phyloP scores from a whole-genome alignment of 116 monocot genomes.

The Iris pallida region DNA sequence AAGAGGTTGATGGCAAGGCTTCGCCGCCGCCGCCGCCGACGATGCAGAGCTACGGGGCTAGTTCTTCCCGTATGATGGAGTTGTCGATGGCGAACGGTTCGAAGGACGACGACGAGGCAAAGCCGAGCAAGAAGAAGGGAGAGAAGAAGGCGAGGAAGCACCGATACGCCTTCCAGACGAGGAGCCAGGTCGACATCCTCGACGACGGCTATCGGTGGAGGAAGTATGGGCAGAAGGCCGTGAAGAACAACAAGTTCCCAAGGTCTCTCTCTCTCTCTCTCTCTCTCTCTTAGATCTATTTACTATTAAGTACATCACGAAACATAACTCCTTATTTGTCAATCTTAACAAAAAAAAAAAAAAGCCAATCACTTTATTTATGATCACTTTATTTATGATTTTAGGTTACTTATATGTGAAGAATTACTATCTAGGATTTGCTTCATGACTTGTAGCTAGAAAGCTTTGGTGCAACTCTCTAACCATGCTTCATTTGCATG shows the following conservation, averaged over 20 bases:
- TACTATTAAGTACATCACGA: no score
- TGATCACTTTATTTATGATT: no score
- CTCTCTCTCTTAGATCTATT: neutral
- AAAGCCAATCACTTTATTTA: no score
- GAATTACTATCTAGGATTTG: no score
- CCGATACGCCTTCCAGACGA: slow-evolving; percentile 51
- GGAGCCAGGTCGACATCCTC: slow-evolving; percentile 55
- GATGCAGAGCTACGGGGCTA: neutral
- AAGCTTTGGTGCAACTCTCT: no score
- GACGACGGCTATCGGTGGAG: slow-evolving; percentile 77
- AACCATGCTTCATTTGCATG: no score
- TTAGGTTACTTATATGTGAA: no score
- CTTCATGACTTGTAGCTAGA: no score
- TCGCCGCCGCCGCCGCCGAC: neutral
- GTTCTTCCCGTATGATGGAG: neutral
- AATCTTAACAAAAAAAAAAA: no score
- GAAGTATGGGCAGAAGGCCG: slow-evolving; percentile 75
- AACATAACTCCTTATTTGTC: no score
- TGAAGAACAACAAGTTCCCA: slow-evolving; percentile 68
- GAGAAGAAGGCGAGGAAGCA: slow-evolving; percentile 37
- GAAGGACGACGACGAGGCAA: neutral
- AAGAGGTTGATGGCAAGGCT: neutral
- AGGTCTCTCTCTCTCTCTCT: slow-evolving; percentile 22
- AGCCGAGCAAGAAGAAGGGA: slow-evolving; percentile 14
- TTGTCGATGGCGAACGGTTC: neutral